Evolutionary conservation across 495 filamentous ascomycete genomes (phyloP).

Genomic region (Xylaria nigripes): DNA sequence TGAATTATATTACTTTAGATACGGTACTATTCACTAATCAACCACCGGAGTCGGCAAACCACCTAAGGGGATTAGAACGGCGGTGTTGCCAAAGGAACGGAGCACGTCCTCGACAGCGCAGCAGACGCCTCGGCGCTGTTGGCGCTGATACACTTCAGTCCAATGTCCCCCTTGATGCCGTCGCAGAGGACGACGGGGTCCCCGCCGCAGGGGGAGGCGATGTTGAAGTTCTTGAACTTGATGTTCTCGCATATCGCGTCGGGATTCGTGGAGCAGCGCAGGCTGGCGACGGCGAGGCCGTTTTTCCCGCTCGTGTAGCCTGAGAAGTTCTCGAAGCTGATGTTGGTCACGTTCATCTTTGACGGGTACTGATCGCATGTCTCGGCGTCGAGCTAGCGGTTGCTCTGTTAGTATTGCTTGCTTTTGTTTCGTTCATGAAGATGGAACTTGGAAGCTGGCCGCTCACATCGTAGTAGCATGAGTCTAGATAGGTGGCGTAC

Average conservation of each 20-base stretch:
- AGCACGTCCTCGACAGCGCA: constrained; percentile 22
- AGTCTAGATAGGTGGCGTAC: constrained; percentile 45
- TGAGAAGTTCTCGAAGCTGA: constrained; percentile 48
- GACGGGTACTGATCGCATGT: constrained; percentile 45
- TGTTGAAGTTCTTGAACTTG: constrained; percentile 40
- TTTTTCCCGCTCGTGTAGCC: constrained; percentile 45
- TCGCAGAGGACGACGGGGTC: constrained; percentile 44
- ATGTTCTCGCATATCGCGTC: constrained; percentile 47
- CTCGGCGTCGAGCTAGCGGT: constrained; percentile 20
- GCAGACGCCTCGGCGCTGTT: constrained; percentile 21
- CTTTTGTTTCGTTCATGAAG: no score
- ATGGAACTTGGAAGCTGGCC: background rate
- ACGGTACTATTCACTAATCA: no score
- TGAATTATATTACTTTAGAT: no score
- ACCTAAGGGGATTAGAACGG: constrained; percentile 3
- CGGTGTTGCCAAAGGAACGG: constrained; percentile 16
- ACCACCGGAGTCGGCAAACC: no score
- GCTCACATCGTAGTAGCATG: constrained; percentile 51
- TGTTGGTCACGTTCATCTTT: constrained; percentile 46
- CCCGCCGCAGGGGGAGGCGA: constrained; percentile 41
- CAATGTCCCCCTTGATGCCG: constrained; percentile 44
- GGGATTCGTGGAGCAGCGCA: constrained; percentile 44
- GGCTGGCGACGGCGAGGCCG: constrained; percentile 40
- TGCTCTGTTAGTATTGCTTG: background rate
- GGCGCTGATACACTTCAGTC: constrained; percentile 35